Base-by-base conservation (phyloP, 2,329 filamentous ascomycete genomes). In the Aureobasidium sp. region DNA sequence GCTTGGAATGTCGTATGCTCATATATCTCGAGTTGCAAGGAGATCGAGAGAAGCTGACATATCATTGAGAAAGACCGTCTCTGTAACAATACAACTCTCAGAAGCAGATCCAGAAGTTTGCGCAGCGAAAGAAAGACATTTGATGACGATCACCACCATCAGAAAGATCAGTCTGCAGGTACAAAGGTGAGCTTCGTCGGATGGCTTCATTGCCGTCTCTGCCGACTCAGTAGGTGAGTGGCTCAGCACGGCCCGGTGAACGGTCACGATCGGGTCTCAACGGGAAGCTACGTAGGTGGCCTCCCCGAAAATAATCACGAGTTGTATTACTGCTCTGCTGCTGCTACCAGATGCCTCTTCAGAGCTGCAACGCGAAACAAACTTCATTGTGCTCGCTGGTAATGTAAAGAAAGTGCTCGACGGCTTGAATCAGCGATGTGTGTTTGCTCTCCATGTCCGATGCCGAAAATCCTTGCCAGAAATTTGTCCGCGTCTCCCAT, bases 241-340 rank as follows among this genome's bases (percentile, higher is more conserved):
- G 56, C 56, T 48, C 32, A 36, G 44, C 32, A 32, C 56, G 56
- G 26, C 56, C 56, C 44, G 43, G 20, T 17, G 20, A 37, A 59
- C 6, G 55, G 43, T 59, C 56, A 41, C 13, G 26, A 36, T 59
- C 55, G 55, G 55, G 29, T 24, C n/a, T 29, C 53, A 59, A 59
- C 55, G 55, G 55, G 29, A 26, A 32, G 17, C 56, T 59, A 59
- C 56, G 56, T 59, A 59, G 32, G 55, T 59, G 55, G 55, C 32
- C 29, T 59, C 10, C 20, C 29, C 37, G 26, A 56, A 13, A 29
- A 8, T 34, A 34, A 34, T 36, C 39, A 20, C 52, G 39, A 47
- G 7, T 34, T 12, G 3, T 9, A n/a, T 44, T 56, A 39, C 26
- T 46, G 12, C 20, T 29, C 20, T 46, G 29, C 29, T 37, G 12